Conservation (phyloP, 768 basidiomycete species). For the Kwoniella newhampshirensis region DNA sequence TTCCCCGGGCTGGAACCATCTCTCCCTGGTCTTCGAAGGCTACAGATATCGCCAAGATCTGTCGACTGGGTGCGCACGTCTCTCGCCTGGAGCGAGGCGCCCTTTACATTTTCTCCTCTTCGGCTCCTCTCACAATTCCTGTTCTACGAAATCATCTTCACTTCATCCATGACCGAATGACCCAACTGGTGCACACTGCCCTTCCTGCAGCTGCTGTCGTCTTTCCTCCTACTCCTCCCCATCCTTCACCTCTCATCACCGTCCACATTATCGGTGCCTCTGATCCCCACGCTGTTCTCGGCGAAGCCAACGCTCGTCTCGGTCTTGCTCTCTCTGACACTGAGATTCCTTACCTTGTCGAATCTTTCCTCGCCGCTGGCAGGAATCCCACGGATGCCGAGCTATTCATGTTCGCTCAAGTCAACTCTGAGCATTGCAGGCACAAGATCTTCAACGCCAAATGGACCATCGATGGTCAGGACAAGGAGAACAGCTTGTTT, state of each 20-base stretch:
- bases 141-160: conserved; percentile 64
- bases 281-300: conserved; percentile 65
- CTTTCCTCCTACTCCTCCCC: conserved; percentile 58
- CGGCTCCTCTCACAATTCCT: conserved; percentile 55
- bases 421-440: conserved; percentile 99
- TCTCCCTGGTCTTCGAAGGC: conserved; percentile 99
- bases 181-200: conserved; percentile 67
- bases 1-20: conserved; percentile 84
- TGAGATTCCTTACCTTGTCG: conserved; percentile 88
- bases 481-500: conserved; percentile 74
- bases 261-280: conserved; percentile 62
- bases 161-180: conserved; percentile 94
- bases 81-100: conserved; percentile 84
- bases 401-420: conserved; percentile 99
- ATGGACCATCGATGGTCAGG: conserved; percentile 79
- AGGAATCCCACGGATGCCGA: conserved; percentile 95
- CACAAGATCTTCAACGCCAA: conserved; percentile 99
- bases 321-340: conserved; percentile 86
- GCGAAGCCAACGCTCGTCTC: conserved; percentile 73
- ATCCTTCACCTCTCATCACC: conserved; percentile 67
- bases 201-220: conserved; percentile 61
- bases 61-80: conserved; percentile 70
- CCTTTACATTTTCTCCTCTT: conserved; percentile 62
- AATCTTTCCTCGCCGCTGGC: conserved; percentile 78
- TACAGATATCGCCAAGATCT: conserved; percentile 87